A percentile compares a stretch with the other conserved stretches of the same genome.
Conservation (phyloP, 352 stramenopile genomes). For the Phytophthora constricta region DNA sequence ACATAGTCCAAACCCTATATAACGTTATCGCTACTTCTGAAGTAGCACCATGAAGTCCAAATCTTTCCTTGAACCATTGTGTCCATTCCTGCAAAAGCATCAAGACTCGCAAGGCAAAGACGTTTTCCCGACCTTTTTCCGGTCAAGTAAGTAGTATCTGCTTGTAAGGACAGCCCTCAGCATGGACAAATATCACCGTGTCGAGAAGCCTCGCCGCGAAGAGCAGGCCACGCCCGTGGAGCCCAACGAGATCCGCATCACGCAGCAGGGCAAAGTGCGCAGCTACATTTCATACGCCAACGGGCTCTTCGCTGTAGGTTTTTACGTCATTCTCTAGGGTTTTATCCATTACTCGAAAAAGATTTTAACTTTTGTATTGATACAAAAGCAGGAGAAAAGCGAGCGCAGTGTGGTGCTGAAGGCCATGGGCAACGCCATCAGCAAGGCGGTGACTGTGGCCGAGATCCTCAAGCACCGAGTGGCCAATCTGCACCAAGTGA, state of each 20-base stretch:
- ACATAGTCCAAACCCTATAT: slow-evolving; percentile 11
- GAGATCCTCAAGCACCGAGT: slow-evolving; percentile 87
- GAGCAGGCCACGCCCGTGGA: slow-evolving; percentile 52
- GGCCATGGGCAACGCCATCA: slow-evolving; percentile 87
- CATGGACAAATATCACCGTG: slow-evolving; percentile 89
- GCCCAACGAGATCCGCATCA: slow-evolving; percentile 88
- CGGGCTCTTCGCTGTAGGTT: slow-evolving; percentile 66
- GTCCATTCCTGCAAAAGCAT: slow-evolving; percentile 19
- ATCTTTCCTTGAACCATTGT: slow-evolving; percentile 35
- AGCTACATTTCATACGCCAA: slow-evolving; percentile 86
- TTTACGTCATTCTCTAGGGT: slow-evolving; percentile 3
- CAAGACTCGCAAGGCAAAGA: slow-evolving; percentile 23
- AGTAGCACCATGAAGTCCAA: no score
- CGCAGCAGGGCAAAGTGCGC: slow-evolving; percentile 80
- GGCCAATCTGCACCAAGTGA: slow-evolving; percentile 75
- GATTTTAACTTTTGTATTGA: slow-evolving; percentile 8
- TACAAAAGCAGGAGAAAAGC: slow-evolving; percentile 59
- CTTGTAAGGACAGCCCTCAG: slow-evolving; percentile 1
- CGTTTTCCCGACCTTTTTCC: slow-evolving; percentile 3
- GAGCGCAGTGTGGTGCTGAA: slow-evolving; percentile 73
- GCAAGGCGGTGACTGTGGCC: slow-evolving; percentile 84
- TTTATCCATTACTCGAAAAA: no score
- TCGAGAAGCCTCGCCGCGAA: slow-evolving; percentile 63
- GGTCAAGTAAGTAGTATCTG: no score
- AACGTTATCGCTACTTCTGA: no score